Evolutionary conservation across 306 rosid genomes (phyloP).

Genomic region (Crataegus laevigata): DNA sequence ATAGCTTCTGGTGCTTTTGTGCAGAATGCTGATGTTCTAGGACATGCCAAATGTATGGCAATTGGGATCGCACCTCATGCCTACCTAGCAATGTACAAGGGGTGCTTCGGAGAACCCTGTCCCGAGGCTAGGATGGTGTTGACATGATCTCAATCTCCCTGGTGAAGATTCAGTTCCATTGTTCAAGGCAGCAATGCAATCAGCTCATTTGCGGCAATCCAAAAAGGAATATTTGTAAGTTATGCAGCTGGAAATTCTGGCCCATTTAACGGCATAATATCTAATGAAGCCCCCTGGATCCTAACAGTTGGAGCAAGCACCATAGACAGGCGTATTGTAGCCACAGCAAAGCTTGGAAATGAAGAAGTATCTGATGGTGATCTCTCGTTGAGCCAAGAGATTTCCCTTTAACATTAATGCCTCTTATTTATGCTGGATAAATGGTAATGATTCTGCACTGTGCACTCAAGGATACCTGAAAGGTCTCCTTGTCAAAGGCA

Average conservation of each 20-base stretch:
- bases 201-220: constrained; percentile 64
- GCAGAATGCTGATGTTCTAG: constrained; percentile 46
- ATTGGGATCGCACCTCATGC: constrained; percentile 71
- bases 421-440: constrained; percentile 50
- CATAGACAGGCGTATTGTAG: constrained; percentile 49
- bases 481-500: constrained; percentile 34
- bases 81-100: constrained; percentile 56
- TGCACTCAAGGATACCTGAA: constrained; percentile 47
- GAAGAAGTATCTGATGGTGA: constrained; percentile 40
- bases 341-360: constrained; percentile 45
- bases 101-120: constrained; percentile 32
- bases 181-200: constrained; percentile 42
- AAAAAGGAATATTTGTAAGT: constrained; percentile 70
- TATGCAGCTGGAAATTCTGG: constrained; percentile 67
- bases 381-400: constrained; percentile 29
- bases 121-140: constrained; percentile 38
- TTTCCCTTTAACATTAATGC: constrained; percentile 25
- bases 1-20: constrained; percentile 69
- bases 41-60: constrained; percentile 76
- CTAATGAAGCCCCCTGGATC: constrained; percentile 81
- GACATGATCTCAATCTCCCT: constrained; percentile 68
- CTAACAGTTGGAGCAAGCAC: constrained; percentile 48
- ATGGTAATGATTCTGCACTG: constrained; percentile 39
- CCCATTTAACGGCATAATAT: constrained; percentile 37
- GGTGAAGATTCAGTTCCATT: constrained; percentile 30